Conservation (phyloP, 176 grass and related monocot genomes). For the Metroxylon sagu region DNA sequence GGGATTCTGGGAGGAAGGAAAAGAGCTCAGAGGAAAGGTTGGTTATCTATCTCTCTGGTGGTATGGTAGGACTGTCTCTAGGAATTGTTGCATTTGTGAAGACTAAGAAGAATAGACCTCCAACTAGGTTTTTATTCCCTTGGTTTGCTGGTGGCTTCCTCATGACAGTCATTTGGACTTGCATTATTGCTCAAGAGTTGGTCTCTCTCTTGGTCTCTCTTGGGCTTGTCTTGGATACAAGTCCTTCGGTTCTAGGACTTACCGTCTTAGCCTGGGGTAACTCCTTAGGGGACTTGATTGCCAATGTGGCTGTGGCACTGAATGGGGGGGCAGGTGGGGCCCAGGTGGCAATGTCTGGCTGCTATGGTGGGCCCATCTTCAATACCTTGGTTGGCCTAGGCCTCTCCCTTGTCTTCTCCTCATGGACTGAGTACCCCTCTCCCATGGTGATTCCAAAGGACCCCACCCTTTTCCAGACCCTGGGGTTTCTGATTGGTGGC, state of each 20-base stretch:
- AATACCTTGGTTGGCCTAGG: slow-evolving; percentile 51
- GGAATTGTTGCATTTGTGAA: slow-evolving; percentile 26
- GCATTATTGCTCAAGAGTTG: slow-evolving; percentile 47
- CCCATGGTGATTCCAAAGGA: slow-evolving; percentile 22
- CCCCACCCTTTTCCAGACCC: slow-evolving; percentile 19
- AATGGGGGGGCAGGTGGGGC: slow-evolving; percentile 23
- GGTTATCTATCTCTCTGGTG: slow-evolving; percentile 9
- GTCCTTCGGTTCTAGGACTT: slow-evolving; percentile 37
- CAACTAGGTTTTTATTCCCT: slow-evolving; percentile 18
- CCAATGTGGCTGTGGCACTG: slow-evolving; percentile 51
- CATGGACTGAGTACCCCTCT: slow-evolving; percentile 25
- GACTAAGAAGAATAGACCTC: slow-evolving; percentile 27
- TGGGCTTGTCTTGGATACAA: slow-evolving; percentile 22
- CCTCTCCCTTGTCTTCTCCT: slow-evolving; percentile 35
- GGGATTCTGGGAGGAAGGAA: slow-evolving; percentile 24
- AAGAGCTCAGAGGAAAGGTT: slow-evolving; percentile 5
- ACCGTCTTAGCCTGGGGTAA: slow-evolving; percentile 78
- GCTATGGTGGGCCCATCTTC: slow-evolving; percentile 66
- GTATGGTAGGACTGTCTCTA: slow-evolving; percentile 13
- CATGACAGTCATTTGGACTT: slow-evolving; percentile 61
- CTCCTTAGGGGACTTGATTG: slow-evolving; percentile 52
- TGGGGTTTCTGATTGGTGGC: slow-evolving; percentile 31
- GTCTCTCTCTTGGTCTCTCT: slow-evolving; percentile 36
- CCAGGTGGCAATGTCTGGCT: slow-evolving; percentile 47
- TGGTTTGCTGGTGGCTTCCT: slow-evolving; percentile 59